Evolutionary conservation across 108 stramenopile species (phyloP).

Genomic region (Stephanodiscus triporus): DNA sequence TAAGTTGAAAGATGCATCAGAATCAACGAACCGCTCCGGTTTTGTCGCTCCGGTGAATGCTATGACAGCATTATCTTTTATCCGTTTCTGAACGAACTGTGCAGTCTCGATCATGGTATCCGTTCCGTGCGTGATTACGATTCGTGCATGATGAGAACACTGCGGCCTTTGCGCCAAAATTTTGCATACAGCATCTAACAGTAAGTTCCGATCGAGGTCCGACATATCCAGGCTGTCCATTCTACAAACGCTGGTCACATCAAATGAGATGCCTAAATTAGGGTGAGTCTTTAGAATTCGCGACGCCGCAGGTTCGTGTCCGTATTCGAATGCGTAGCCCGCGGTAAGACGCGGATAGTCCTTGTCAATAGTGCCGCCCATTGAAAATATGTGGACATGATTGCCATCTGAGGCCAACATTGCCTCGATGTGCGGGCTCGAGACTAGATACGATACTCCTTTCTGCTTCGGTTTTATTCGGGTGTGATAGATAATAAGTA

Average conservation of each 20-base stretch:
- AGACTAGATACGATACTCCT: too few species aligned
- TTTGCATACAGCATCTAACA: slow-evolving; percentile 1
- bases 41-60: slow-evolving; percentile 63
- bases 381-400: slow-evolving; percentile 34
- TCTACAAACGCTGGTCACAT: slow-evolving; percentile 34
- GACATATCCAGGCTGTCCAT: slow-evolving; percentile 62
- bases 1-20: slow-evolving; percentile 58
- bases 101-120: slow-evolving; percentile 65
- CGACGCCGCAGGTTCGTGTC: slow-evolving; percentile 42
- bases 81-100: slow-evolving; percentile 17
- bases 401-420: background rate
- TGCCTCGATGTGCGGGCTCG: background rate
- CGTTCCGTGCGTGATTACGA: slow-evolving; percentile 63
- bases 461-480: too few species aligned
- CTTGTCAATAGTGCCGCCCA: slow-evolving; percentile 65
- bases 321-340: slow-evolving; percentile 61
- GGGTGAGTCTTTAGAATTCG: slow-evolving; percentile 46
- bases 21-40: slow-evolving; percentile 61
- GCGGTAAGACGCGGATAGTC: slow-evolving; percentile 58
- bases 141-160: slow-evolving; percentile 6
- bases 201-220: slow-evolving; percentile 26
- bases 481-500: too few species aligned
- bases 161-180: background rate
- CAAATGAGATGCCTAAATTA: slow-evolving; percentile 34
- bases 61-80: slow-evolving; percentile 19